Conservation (phyloP, 805 yeast species). For the Ogataea nakhonphanomensis region DNA sequence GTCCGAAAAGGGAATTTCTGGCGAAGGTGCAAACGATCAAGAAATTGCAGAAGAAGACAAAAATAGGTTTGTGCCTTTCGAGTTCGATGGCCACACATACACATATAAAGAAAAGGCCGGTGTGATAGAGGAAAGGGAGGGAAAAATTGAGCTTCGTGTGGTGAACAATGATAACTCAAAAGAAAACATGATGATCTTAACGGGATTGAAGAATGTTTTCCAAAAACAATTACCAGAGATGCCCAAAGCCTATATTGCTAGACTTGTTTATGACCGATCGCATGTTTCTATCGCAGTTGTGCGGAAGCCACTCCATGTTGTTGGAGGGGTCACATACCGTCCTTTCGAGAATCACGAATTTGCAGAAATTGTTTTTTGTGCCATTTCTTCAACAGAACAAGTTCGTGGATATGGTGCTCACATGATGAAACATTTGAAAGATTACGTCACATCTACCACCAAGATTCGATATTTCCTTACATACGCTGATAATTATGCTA, state of each 20-base stretch:
- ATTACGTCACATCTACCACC: slow-evolving; percentile 86
- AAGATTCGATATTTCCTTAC: slow-evolving; percentile 84
- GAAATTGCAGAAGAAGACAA: slow-evolving; percentile 38
- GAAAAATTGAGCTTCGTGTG: slow-evolving; percentile 90
- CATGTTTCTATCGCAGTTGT: slow-evolving; percentile 97
- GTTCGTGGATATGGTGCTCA: slow-evolving; percentile 99
- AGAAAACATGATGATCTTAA: slow-evolving; percentile 85
- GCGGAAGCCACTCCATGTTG: slow-evolving; percentile 78
- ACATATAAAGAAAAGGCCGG: slow-evolving; percentile 91
- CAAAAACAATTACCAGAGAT: slow-evolving; percentile 97
- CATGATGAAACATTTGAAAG: slow-evolving; percentile 95
- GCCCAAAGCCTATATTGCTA: slow-evolving; percentile 96
- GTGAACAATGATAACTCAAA: slow-evolving; percentile 90
- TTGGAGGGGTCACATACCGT: slow-evolving; percentile 95
- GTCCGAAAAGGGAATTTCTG: slow-evolving; percentile 26
- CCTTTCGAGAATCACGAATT: slow-evolving; percentile 88
- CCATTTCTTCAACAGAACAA: slow-evolving; percentile 95
- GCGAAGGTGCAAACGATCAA: slow-evolving; percentile 24
- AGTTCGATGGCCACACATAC: slow-evolving; percentile 74
- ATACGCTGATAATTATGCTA: slow-evolving; percentile 98
- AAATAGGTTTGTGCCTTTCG: slow-evolving; percentile 45
- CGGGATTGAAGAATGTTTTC: slow-evolving; percentile 93
- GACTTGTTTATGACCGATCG: slow-evolving; percentile 90
- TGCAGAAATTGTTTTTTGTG: slow-evolving; percentile 98
- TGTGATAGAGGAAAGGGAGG: slow-evolving; percentile 89